Conservation (phyloP, 768 basidiomycete species). For the Agrocybe pediades region DNA sequence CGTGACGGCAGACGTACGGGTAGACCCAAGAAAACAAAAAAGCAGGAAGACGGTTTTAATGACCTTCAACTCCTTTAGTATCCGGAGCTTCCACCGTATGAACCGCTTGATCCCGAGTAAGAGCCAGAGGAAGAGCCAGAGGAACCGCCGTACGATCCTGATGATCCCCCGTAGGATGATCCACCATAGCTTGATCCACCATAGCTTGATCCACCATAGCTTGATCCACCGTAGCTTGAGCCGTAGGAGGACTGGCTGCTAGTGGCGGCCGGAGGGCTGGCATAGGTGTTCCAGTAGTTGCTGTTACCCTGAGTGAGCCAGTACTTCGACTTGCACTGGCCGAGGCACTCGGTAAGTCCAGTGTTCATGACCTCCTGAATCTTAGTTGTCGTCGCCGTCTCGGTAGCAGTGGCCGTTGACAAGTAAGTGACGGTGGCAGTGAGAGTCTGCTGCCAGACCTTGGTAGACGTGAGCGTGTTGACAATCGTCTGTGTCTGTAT, state of each 20-base stretch:
- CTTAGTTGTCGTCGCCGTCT: slow-evolving; percentile 47
- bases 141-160: slow-evolving; percentile 12
- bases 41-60: slow-evolving; percentile 8
- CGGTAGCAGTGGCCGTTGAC: slow-evolving; percentile 49
- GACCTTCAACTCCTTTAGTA: slow-evolving; percentile 26
- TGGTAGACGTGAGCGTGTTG: slow-evolving; percentile 56
- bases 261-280: slow-evolving; percentile 11
- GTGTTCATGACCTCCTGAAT: slow-evolving; percentile 50
- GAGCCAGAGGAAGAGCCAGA: slow-evolving; percentile 21
- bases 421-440: slow-evolving; percentile 53
- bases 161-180: slow-evolving; percentile 16
- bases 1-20: slow-evolving; percentile 29
- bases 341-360: slow-evolving; percentile 55
- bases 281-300: slow-evolving; percentile 50
- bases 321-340: slow-evolving; percentile 63
- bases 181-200: slow-evolving; percentile 17
- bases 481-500: slow-evolving; percentile 58
- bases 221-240: slow-evolving; percentile 17
- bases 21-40: slow-evolving; percentile 15
- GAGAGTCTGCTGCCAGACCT: slow-evolving; percentile 48
- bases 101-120: slow-evolving; percentile 20
- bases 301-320: slow-evolving; percentile 53
- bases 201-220: slow-evolving; percentile 18
- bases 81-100: slow-evolving; percentile 21
- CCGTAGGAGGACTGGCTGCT: slow-evolving; percentile 19